Evolutionary conservation across 1,284 basidiomycete species (phyloP), one percentile per base, ranked within the genome.

Genomic region (Rhodotorula sp.): DNA sequence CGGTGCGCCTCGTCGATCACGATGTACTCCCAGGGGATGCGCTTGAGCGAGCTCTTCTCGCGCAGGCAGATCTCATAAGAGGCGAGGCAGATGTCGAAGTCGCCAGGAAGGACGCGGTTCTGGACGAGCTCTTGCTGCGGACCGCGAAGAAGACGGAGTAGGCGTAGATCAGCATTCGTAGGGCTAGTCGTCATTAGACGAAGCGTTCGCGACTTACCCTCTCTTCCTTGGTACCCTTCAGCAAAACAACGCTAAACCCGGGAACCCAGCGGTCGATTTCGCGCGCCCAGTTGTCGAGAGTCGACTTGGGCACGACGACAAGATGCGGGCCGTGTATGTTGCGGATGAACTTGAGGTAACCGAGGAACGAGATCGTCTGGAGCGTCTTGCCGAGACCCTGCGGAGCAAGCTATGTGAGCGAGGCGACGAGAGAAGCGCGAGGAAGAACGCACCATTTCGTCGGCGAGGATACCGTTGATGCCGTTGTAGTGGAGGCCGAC

Each of bases 1-100:
- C 95, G 90, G 79, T 99, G 96, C 1, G 95, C 96, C 82, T 99
- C 96, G 82, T 99, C 95, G 78, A 99, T 99, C 76, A 93, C 86
- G 80, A 99, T 98, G 82, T 99, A 99, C 82, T 96, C 92, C 85
- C 97, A 99, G 0, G 90, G 90, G 78, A 98, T 92, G 81, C 95
- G 96, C 82, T 92, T 94, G 76, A 99, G 85, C 0, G 90, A 86
- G 34, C 87, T 86, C 82, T 94, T 94, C 79, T 99, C 96, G 76
- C 96, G 92, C 70, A 99, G 85, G 80, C 94, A 97, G 77, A 99
- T 91, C 80, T 99, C 96, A 83, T 99, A 99, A 1, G 93, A 92
- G 1, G 96, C 97, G 81, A 99, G 89, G 81, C 93, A 90, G 67
- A 97, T 89, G 80, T 98, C 90, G 78, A 99, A 98, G 77, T 95